Conservation (phyloP, 1,139 yeast genomes). For the Entelexis sorbosivorans region DNA sequence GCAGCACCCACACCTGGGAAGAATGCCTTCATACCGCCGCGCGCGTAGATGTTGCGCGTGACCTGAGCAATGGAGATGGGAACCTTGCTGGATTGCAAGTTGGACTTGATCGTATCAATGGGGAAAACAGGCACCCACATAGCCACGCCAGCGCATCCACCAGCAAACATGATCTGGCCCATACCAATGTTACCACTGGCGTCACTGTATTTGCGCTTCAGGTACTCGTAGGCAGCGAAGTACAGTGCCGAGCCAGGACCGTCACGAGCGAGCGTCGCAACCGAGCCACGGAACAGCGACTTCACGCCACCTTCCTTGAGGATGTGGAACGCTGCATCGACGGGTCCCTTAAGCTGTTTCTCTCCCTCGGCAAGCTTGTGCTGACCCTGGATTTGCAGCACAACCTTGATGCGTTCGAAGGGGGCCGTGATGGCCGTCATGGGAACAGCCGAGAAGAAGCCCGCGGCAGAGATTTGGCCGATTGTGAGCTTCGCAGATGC, state of each 20-base stretch:
- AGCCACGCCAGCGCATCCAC: conserved; percentile 90
- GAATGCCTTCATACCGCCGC: conserved; percentile 81
- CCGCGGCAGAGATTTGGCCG: conserved; percentile 76
- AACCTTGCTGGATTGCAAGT: conserved; percentile 57
- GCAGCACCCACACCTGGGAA: conserved; percentile 99
- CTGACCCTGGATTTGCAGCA: conserved; percentile 70
- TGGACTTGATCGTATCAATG: conserved; percentile 85
- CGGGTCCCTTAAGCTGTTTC: conserved; percentile 37
- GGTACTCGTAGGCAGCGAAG: conserved; percentile 84
- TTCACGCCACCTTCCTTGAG: conserved; percentile 71
- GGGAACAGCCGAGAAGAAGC: conserved; percentile 91
- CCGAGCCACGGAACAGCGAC: conserved; percentile 83
- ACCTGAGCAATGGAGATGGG: conserved; percentile 54
- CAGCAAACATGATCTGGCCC: conserved; percentile 72
- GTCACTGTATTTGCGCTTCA: conserved; percentile 50
- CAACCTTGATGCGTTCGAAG: conserved; percentile 88
- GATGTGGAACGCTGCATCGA: conserved; percentile 56
- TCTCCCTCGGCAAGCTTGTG: conserved; percentile 27
- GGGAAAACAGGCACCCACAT: conserved; percentile 98
- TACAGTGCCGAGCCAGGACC: conserved; percentile 98
- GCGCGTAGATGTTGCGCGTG: conserved; percentile 48
- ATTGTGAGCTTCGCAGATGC: conserved; percentile 42
- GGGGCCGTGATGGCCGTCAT: conserved; percentile 95
- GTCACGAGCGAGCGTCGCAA: conserved; percentile 88
- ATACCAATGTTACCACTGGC: conserved; percentile 45